Conservation (phyloP, 2,329 filamentous ascomycete species). For the Colletotrichum caudatum region DNA sequence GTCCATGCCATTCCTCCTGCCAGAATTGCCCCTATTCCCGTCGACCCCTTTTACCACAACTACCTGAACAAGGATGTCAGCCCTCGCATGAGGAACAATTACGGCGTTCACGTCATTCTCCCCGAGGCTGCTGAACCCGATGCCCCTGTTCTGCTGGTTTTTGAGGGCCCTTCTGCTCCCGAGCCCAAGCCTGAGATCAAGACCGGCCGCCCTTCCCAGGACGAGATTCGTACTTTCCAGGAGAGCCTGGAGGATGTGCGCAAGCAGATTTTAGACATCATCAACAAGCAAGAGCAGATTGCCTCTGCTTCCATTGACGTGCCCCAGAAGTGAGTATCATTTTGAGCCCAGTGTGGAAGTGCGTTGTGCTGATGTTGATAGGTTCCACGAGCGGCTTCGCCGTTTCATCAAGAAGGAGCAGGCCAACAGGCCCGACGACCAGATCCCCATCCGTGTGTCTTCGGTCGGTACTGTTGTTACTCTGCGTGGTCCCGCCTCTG, state of each 20-base stretch:
- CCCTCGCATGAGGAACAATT: constrained; percentile 73
- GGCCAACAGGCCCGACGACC: constrained; percentile 64
- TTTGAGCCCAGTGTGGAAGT: not conserved
- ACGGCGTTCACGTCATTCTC: constrained; percentile 79
- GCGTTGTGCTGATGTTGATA: constrained; percentile 49
- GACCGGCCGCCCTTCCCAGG: constrained; percentile 46
- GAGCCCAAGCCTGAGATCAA: constrained; percentile 42
- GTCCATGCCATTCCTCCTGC: constrained; percentile 80
- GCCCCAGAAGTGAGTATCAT: constrained; percentile 62
- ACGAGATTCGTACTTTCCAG: constrained; percentile 66
- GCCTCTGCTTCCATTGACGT: constrained; percentile 66
- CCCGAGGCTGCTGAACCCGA: constrained; percentile 71
- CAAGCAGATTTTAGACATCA: constrained; percentile 67
- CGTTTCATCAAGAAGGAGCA: constrained; percentile 76
- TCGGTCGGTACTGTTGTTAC: constrained; percentile 72
- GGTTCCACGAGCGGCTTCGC: constrained; percentile 72
- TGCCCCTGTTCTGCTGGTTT: constrained; percentile 78
- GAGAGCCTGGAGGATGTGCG: constrained; percentile 67
- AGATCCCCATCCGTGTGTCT: constrained; percentile 71
- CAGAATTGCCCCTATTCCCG: constrained; percentile 73
- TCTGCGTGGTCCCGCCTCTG: constrained; percentile 80
- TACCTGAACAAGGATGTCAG: constrained; percentile 75
- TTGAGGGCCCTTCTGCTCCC: constrained; percentile 67
- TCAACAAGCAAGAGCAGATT: constrained; percentile 70
- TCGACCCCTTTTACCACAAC: constrained; percentile 84